Evolutionary conservation across 768 basidiomycete species (phyloP), one percentile per base, ranked within the genome.

Genomic region (Trametes meyenii): DNA sequence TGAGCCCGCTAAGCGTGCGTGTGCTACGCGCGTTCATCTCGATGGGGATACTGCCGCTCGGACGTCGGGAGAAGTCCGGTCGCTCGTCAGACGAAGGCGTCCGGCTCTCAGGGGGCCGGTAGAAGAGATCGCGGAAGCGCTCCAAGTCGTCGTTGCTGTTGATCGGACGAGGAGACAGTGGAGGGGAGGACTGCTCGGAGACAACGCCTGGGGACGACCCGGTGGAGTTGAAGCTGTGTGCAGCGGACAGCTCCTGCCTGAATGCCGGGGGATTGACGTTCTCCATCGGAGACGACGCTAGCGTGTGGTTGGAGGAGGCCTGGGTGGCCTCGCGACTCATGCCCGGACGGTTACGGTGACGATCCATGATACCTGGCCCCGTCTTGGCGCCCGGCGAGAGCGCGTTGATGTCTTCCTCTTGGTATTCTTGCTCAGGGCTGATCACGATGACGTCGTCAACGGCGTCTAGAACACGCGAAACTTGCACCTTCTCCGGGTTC

Each of bases 61-160:
- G 61, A 11, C 67, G 65, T 19, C 69, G 69, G 1, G 70, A 63
- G 38, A 66, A 29, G 14, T 58, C n/a, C 14, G 65, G 63, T 58
- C 71, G 58, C 42, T 17, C 16, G 4, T 55, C 66, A 0, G 48
- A 55, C 8, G 59, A 59, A 2, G 62, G 55, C 38, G 56, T 60
- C 35, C 55, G 35, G 48, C 56, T 61, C 51, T 58, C 62, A 1
- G 66, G 63, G 3, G 87, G 87, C 43, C 76, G 78, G 70, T 88
- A 91, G 73, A 92, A 92, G 8, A 92, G 76, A 67, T 91, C 87
- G 39, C 83, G 83, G 76, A 88, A 92, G 12, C 82, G 79, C n/a
- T 89, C 87, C 7, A 91, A 77, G 64, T 91, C 88, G 58, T 87
- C 86, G 0, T 82, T 79, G 58, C 78, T 80, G 11, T 84, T 82